phyloP scores from a whole-genome alignment of 2,329 filamentous ascomycete species.

The Hirsutella thompsonii region DNA sequence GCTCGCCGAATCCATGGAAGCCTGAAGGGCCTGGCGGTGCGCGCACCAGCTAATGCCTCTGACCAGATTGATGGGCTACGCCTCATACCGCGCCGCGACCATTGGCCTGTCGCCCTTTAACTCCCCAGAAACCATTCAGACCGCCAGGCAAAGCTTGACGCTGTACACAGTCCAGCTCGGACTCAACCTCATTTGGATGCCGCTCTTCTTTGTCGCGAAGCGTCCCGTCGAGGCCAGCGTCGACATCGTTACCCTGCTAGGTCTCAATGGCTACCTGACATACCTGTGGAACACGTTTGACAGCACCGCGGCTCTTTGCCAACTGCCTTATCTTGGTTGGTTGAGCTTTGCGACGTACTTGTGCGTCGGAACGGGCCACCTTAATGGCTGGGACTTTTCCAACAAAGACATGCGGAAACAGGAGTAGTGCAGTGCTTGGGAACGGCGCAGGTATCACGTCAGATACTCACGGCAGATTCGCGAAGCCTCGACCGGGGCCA shows the following conservation, averaged over 20 bases:
- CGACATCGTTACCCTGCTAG: constrained; percentile 62
- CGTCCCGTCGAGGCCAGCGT: constrained; percentile 60
- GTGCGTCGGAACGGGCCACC: constrained; percentile 51
- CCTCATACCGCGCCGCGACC: constrained; percentile 64
- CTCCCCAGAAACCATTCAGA: constrained; percentile 37
- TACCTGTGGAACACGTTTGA: constrained; percentile 70
- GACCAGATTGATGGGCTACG: constrained; percentile 66
- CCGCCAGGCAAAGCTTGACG: constrained; percentile 57
- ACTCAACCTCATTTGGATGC: constrained; percentile 83
- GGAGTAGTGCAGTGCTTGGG: constrained; percentile 4
- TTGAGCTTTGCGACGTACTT: constrained; percentile 80
- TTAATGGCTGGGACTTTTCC: constrained; percentile 55
- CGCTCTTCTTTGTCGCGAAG: constrained; percentile 74
- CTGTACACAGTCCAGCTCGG: constrained; percentile 79
- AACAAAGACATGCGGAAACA: constrained; percentile 15
- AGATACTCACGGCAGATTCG: too few relatives aligned
- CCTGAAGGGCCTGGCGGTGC: not conserved
- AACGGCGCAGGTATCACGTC: not conserved
- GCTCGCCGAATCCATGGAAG: not conserved
- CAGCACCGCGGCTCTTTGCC: constrained; percentile 54
- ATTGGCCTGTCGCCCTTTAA: constrained; percentile 46
- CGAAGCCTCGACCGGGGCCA: too few relatives aligned
- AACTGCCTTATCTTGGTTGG: constrained; percentile 79
- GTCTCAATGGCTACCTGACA: constrained; percentile 59
- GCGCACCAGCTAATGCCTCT: not conserved